Evolutionary conservation across 179 eudicot genomes (phyloP), one percentile per base, ranked within the genome.

Genomic region (Heliamphora pulchella): DNA sequence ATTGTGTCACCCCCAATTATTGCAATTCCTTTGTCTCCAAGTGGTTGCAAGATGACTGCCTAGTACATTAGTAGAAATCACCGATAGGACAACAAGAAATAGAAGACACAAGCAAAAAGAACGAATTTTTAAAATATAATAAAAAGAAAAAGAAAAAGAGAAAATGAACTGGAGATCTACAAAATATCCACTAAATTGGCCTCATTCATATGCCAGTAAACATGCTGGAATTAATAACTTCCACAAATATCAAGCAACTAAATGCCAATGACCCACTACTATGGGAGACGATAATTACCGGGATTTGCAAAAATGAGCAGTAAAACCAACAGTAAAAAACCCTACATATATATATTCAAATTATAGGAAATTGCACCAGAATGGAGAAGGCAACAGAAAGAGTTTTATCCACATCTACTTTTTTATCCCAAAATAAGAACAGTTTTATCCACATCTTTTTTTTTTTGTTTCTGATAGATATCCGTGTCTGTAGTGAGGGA

Each of bases 31-130:
- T 83, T 84, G 77, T 89, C 89, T 14, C 96, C 97, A 44, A 96
- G 87, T 22, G 97, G 98, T 84, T 96, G 98, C 86, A 94, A 88
- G 83, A 96, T 90, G 77, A 96, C 99, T 4, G 97, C 96, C 99
- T 94, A 83, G 31, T 64, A 79, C 72, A 85, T 50, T 17, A 71
- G 70, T 76, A 65, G 39, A 73, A 15, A 31, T 43, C n/a, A 39
- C 17, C 63, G 41, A 22, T 18, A 17, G 5, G 57, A 15, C 58
- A 63, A 76, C 15, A 9, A 53, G 31, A 75, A 48, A 22, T 72
- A 43, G 44, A 62, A 75, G 51, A 18, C 2, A 8, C 1, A 48
- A 75, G 3, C 0, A 55, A 11, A 41, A 41, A 57, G 8, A 5
- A 55, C 9, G 5, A 13, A 39, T 20, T 31, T 4, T 17, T 0